Conservation (phyloP, 768 basidiomycete species). For the Kwoniella botswanensis region DNA sequence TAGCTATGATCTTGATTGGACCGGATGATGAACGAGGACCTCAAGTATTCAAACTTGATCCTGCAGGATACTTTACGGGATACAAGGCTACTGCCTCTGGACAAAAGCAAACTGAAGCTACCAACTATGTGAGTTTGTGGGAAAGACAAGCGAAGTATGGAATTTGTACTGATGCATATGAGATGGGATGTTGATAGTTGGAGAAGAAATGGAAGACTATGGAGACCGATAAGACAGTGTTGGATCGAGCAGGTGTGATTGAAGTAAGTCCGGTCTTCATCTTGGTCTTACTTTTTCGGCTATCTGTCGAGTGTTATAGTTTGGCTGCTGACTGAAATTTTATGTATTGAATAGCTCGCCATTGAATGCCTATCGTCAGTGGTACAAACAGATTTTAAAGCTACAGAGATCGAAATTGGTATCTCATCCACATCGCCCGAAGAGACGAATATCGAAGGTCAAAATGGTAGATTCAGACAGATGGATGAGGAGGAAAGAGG, state of each 20-base stretch:
- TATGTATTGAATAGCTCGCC: slow-evolving; percentile 68
- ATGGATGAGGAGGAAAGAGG: slow-evolving; percentile 59
- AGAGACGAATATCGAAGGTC: slow-evolving; percentile 66
- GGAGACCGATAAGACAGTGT: slow-evolving; percentile 74
- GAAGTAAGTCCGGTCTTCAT: slow-evolving; percentile 67
- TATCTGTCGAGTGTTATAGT: neutral
- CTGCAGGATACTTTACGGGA: slow-evolving; percentile 97
- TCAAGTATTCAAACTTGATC: slow-evolving; percentile 98
- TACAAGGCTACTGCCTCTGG: slow-evolving; percentile 97
- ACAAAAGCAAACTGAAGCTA: slow-evolving; percentile 93
- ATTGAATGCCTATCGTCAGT: slow-evolving; percentile 94
- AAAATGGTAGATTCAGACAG: slow-evolving; percentile 56
- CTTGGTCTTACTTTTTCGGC: neutral
- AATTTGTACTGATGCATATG: too few relatives aligned
- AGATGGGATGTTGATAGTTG: slow-evolving; percentile 59
- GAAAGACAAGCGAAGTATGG: too few relatives aligned
- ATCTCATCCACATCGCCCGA: slow-evolving; percentile 79
- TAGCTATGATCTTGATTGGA: slow-evolving; percentile 96
- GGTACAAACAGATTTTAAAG: slow-evolving; percentile 94
- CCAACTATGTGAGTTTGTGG: slow-evolving; percentile 70
- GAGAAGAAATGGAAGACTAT: slow-evolving; percentile 99
- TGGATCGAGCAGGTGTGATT: slow-evolving; percentile 79
- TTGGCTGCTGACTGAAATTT: slow-evolving; percentile 13
- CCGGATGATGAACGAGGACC: slow-evolving; percentile 88
- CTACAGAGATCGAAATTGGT: slow-evolving; percentile 93